Evolutionary conservation across 2,329 filamentous ascomycete species (phyloP).

Genomic region (Fusarium hainanense): DNA sequence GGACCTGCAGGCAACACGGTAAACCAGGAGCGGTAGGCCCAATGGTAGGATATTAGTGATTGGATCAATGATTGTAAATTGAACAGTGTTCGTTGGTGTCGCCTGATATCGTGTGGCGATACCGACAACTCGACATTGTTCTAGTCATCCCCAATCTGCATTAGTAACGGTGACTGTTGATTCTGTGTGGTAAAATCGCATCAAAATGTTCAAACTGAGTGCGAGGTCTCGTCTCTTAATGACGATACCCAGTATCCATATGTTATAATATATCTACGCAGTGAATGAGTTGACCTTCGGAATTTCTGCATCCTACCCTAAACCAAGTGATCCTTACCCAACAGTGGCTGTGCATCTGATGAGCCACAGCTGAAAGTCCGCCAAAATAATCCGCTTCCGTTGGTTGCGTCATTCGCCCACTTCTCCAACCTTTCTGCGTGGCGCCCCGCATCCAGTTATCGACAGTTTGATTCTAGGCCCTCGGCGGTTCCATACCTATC

Average conservation of each 20-base stretch:
- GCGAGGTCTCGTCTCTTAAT: too few species aligned
- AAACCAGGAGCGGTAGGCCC: slow-evolving; percentile 65
- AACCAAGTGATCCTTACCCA: background rate
- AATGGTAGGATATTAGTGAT: slow-evolving; percentile 53
- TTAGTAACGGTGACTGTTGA: background rate
- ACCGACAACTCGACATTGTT: background rate
- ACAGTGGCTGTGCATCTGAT: slow-evolving; percentile 21
- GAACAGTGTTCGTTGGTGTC: background rate
- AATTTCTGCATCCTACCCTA: slow-evolving; percentile 12
- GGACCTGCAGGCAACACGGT: slow-evolving; percentile 54
- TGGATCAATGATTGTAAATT: too few species aligned
- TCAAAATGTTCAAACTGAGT: background rate
- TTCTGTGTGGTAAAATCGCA: background rate
- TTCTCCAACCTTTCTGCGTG: slow-evolving; percentile 25
- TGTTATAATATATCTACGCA: too few species aligned
- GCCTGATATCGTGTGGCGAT: background rate
- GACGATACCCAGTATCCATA: too few species aligned
- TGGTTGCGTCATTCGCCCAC: slow-evolving; percentile 39
- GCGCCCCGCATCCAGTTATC: slow-evolving; percentile 34
- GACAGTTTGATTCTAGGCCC: slow-evolving; percentile 29
- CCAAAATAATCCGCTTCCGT: slow-evolving; percentile 28
- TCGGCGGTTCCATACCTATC: slow-evolving; percentile 34
- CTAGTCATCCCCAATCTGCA: too few species aligned
- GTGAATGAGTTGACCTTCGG: background rate
- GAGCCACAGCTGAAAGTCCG: slow-evolving; percentile 7